These are phyloP conservation scores for Ceratocystis eucalypticola DNA, from an alignment of 2,329 filamentous ascomycete species.

Conservation along the genomic window DNA sequence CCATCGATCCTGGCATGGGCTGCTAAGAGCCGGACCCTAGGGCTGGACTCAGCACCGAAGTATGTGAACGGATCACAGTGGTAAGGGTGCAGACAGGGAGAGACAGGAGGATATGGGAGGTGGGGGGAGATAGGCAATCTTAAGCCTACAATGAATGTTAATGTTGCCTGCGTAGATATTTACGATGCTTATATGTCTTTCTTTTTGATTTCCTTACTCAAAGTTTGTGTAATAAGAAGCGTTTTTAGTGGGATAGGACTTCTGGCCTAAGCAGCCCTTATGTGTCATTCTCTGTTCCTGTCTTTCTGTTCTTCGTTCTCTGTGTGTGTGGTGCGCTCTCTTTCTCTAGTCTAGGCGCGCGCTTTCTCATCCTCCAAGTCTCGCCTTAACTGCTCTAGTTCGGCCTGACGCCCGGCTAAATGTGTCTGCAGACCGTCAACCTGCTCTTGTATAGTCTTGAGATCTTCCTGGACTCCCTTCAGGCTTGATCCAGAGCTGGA, in stretches of 20 bases:
- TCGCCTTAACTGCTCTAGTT: slow-evolving; percentile 60
- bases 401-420: slow-evolving; percentile 59
- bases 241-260: background rate
- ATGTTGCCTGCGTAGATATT: background rate
- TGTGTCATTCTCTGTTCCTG: background rate
- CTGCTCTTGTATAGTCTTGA: slow-evolving; percentile 84
- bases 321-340: slow-evolving; percentile 4
- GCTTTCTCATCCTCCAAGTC: slow-evolving; percentile 81
- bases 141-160: background rate
- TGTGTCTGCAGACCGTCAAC: slow-evolving; percentile 81
- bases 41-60: slow-evolving; percentile 31
- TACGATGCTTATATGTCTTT: background rate
- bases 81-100: slow-evolving; percentile 23
- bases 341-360: slow-evolving; percentile 28
- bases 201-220: background rate
- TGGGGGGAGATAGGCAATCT: background rate
- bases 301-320: background rate
- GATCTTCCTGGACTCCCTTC: slow-evolving; percentile 69
- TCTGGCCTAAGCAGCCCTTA: background rate
- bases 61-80: slow-evolving; percentile 38
- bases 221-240: background rate
- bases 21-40: slow-evolving; percentile 40
- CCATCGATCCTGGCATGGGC: slow-evolving; percentile 39
- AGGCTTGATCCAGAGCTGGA: slow-evolving; percentile 51
- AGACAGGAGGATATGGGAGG: background rate